phyloP scores from a whole-genome alignment of 768 basidiomycete genomes.

The Russula lepida region DNA sequence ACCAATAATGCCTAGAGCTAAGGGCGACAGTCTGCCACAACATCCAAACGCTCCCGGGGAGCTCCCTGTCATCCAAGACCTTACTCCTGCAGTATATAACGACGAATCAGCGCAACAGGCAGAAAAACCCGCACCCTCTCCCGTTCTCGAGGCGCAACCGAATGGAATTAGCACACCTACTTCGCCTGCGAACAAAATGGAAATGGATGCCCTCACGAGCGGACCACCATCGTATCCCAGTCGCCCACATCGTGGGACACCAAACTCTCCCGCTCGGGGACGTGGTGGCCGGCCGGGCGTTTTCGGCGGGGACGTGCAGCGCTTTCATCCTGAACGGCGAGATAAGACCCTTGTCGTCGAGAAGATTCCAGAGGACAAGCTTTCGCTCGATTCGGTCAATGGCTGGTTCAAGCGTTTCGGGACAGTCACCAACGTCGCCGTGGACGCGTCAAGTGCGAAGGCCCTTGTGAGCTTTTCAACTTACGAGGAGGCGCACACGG shows the following conservation, averaged over 20 bases:
- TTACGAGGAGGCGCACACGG: slow-evolving; percentile 77
- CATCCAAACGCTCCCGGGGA: slow-evolving; percentile 49
- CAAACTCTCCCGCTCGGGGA: slow-evolving; percentile 23
- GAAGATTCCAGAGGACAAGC: slow-evolving; percentile 82
- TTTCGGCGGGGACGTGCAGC: slow-evolving; percentile 58
- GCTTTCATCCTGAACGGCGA: slow-evolving; percentile 56
- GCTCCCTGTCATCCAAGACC: slow-evolving; percentile 75
- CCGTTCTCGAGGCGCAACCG: not conserved
- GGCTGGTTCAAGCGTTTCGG: slow-evolving; percentile 91
- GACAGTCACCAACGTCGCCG: slow-evolving; percentile 83
- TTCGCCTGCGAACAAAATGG: slow-evolving; percentile 15
- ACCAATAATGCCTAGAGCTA: slow-evolving; percentile 47
- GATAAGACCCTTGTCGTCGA: slow-evolving; percentile 87
- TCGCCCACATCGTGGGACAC: slow-evolving; percentile 10
- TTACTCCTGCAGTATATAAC: slow-evolving; percentile 49
- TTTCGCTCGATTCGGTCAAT: slow-evolving; percentile 70
- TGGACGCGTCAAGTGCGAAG: slow-evolving; percentile 65
- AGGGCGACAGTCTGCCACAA: slow-evolving; percentile 35
- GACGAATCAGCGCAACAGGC: slow-evolving; percentile 15
- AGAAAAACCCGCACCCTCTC: not conserved
- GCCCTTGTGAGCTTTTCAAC: slow-evolving; percentile 82
- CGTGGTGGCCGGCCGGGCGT: slow-evolving; percentile 42
- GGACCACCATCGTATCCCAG: slow-evolving; percentile 25
- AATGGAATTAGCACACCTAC: not conserved
- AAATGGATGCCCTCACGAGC: slow-evolving; percentile 29